Conservation (phyloP, 768 basidiomycete species). For the Mycena maculata region DNA sequence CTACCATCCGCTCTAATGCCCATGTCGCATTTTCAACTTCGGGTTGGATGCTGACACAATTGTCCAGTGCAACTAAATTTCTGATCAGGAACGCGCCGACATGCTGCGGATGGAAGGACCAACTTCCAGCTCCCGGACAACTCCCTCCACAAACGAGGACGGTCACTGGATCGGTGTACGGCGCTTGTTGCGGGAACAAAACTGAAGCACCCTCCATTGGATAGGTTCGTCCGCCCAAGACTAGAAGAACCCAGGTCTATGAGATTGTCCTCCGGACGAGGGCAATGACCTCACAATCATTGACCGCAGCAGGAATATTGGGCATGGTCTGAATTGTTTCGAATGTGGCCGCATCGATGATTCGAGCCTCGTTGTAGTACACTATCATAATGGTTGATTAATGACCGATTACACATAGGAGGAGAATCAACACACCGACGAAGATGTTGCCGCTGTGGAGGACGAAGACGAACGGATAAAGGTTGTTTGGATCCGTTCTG, state of each 20-base stretch:
- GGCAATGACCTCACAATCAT: constrained; percentile 58
- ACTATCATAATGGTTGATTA: constrained; percentile 48
- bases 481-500: constrained; percentile 82
- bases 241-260: constrained; percentile 42
- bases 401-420: neutral
- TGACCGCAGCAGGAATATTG: constrained; percentile 81
- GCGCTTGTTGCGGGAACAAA: constrained; percentile 75
- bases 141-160: constrained; percentile 84
- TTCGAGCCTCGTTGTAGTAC: constrained; percentile 86
- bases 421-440: constrained; percentile 60
- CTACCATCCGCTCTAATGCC: constrained; percentile 83
- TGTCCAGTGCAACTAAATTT: constrained; percentile 71
- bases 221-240: constrained; percentile 81
- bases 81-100: no score
- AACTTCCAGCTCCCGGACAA: constrained; percentile 62
- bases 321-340: constrained; percentile 69
- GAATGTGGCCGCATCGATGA: constrained; percentile 76
- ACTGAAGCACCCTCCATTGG: constrained; percentile 80
- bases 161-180: constrained; percentile 79
- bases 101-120: no score
- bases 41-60: constrained; percentile 77
- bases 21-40: constrained; percentile 72
- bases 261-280: neutral
- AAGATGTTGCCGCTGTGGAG: constrained; percentile 79
- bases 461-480: constrained; percentile 82